Percentiles rank a stretch among this genome's conserved stretches.
Conservation (phyloP, 2,329 filamentous ascomycete genomes). For the Teratosphaeria nubilosa region DNA sequence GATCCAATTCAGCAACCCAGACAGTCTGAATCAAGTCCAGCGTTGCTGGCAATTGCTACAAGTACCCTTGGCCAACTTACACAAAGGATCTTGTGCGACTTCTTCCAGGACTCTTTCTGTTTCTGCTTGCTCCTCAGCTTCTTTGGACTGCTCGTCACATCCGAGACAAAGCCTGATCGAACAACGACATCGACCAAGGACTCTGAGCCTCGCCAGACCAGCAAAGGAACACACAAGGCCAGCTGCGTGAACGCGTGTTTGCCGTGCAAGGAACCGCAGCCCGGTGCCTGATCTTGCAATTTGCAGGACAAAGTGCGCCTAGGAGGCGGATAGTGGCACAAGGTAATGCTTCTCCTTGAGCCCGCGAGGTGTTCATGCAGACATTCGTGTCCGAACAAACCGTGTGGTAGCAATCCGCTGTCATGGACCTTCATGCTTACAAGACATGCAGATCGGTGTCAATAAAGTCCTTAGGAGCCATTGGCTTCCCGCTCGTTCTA, state of each 20-base stretch:
- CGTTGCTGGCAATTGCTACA: conserved; percentile 16
- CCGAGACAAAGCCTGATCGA: conserved; percentile 22
- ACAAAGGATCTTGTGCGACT: conserved; percentile 26
- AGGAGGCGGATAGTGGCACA: conserved; percentile 20
- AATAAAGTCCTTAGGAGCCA: conserved; percentile 3
- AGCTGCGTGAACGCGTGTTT: conserved; percentile 4
- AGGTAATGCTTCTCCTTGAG: conserved; percentile 15
- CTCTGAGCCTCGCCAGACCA: conserved; percentile 6
- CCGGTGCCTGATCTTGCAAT: conserved; percentile 6
- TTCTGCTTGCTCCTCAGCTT: conserved; percentile 15
- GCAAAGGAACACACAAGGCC: conserved; percentile 17
- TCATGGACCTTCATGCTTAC: conserved; percentile 22
- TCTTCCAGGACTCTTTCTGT: conserved; percentile 18
- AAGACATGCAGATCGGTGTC: conserved; percentile 22
- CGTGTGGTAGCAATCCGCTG: conserved; percentile 12
- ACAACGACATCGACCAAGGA: conserved; percentile 19
- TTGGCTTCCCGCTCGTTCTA: conserved; percentile 6
- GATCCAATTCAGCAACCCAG: conserved; percentile 1
- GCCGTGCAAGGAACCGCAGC: conserved; percentile 17
- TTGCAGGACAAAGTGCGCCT: conserved; percentile 18
- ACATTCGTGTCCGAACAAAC: conserved; percentile 21
- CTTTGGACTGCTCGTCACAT: conserved; percentile 11
- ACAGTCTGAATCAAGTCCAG: conserved; percentile 11
- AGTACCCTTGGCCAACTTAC: conserved; percentile 20
- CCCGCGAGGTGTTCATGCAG: conserved; percentile 15